These are phyloP conservation scores for Rhodotorula sp. DNA, from an alignment of 1,284 basidiomycete species.

Conservation along the genomic window DNA sequence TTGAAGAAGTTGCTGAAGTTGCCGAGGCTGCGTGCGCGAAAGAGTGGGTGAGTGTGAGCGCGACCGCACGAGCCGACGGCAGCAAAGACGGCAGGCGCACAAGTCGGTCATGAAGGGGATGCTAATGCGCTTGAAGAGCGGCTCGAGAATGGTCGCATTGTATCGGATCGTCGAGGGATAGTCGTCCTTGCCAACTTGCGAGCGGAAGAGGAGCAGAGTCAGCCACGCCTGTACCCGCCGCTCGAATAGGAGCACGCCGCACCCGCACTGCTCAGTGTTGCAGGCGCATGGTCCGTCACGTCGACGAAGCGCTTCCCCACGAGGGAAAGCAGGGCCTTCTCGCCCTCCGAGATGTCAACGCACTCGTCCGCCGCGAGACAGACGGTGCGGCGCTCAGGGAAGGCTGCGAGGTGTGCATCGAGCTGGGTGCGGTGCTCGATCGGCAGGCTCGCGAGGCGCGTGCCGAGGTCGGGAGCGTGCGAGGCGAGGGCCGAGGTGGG, in stretches of 20 bases:
- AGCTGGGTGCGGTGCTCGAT: conserved; percentile 19
- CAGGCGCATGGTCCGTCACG: conserved; percentile 37
- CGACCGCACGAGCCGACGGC: too few relatives aligned
- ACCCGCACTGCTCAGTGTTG: neutral
- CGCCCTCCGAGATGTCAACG: conserved; percentile 42
- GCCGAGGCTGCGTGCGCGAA: conserved; percentile 9
- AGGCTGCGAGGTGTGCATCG: conserved; percentile 29
- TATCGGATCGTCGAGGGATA: conserved; percentile 28
- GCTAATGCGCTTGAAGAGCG: conserved; percentile 57
- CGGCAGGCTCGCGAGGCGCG: conserved; percentile 4
- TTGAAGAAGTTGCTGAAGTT: conserved; percentile 50
- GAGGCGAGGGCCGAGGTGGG: neutral
- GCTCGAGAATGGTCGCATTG: conserved; percentile 28
- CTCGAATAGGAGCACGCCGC: neutral
- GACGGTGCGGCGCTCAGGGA: conserved; percentile 26
- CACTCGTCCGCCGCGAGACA: conserved; percentile 1
- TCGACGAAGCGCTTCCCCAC: conserved; percentile 42
- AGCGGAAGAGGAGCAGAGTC: neutral
- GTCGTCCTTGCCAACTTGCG: neutral
- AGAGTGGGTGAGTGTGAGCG: neutral
- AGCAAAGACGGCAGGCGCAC: neutral
- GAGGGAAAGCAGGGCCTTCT: conserved; percentile 44
- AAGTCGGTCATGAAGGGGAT: conserved; percentile 62
- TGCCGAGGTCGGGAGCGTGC: too few relatives aligned
- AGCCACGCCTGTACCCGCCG: neutral